Evolutionary conservation across 768 basidiomycete genomes (phyloP), one percentile per base, ranked within the genome.

Genomic region (Pulveroboletus sp.): DNA sequence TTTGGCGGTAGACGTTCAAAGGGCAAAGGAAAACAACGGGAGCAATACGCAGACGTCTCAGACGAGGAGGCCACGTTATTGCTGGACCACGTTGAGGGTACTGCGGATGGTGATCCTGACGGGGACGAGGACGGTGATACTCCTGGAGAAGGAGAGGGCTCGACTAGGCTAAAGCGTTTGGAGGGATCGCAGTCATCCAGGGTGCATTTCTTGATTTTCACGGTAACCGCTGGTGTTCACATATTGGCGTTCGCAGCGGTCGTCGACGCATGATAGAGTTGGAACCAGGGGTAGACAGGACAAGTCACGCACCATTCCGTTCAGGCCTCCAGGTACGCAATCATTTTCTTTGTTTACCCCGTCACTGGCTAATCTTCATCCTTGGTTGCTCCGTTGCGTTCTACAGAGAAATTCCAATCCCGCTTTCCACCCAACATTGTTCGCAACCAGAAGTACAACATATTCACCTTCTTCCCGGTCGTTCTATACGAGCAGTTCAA

Each of bases 401-500:
- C 10, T 7, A 6, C 66, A 88, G 89, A 87, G 16, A 91, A 88
- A 68, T 59, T 84, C 12, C 86, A 83, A 58, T 76, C 75, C 27
- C 75, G 74, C 55, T 91, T 81, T 55, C 85, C 95, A 16, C 79
- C 93, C 26, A 99, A 99, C 70, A 85, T 86, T 41, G 90, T 96
- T 48, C 85, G 90, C 59, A 99, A 99, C 61, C 95, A 98, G 70
- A 99, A 99, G 74, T 98, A 98, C 77, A 95, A 94, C 65, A 76
- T 89, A 46, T 80, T 91, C 72, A 93, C 90, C n/a, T 99, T 99
- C 76, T 79, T 99, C 10, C 96, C 96, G 4, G 81, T 97, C 56
- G 94, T 98, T 38, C 82, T 98, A 67, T 98, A 97, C 68, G 94
- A 98, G 68, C 95, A 98, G 67, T 99, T 98, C 85, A 98, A 97